A percentile compares a stretch with the other conserved stretches of the same genome.
phyloP scores from a whole-genome alignment of 148 eudicot species.

The Euryodendron excelsum region DNA sequence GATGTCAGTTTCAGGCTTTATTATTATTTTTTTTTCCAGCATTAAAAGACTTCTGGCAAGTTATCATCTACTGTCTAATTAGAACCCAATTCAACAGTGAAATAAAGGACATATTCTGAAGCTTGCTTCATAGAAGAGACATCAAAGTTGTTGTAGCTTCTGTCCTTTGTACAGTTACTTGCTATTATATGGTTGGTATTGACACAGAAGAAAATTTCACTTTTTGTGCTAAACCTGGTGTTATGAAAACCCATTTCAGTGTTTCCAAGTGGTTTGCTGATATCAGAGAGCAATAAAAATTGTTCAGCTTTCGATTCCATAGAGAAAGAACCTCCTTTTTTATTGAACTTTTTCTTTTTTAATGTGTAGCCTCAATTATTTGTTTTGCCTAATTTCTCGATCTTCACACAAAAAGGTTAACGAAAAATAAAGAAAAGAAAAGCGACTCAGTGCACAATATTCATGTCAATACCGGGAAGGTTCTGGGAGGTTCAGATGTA shows the following conservation, averaged over 20 bases:
- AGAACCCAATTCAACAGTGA: too few species aligned
- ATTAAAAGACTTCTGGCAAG: too few species aligned
- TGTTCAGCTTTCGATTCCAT: not conserved
- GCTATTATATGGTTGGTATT: not conserved
- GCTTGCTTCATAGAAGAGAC: slow-evolving; percentile 4
- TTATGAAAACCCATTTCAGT: not conserved
- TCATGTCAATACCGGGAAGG: too few species aligned
- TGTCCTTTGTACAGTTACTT: not conserved
- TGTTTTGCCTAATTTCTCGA: too few species aligned
- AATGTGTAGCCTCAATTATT: too few species aligned
- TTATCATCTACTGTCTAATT: too few species aligned
- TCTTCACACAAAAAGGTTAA: too few species aligned
- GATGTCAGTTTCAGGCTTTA: too few species aligned
- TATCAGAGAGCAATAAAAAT: not conserved
- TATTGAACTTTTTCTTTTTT: not conserved
- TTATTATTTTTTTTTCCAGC: too few species aligned
- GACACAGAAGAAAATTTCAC: not conserved
- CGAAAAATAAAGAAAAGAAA: too few species aligned
- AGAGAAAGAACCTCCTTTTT: not conserved
- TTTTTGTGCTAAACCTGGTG: not conserved
- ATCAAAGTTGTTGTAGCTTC: not conserved
- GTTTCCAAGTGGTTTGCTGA: not conserved
- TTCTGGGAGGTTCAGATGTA: too few species aligned
- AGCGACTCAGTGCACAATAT: too few species aligned
- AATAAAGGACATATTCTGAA: not conserved